Percentiles rank a stretch among this genome's conserved stretches.
These are phyloP conservation scores for Turnera subulata DNA, from an alignment of 345 rosid genomes.

Conservation along the genomic window DNA sequence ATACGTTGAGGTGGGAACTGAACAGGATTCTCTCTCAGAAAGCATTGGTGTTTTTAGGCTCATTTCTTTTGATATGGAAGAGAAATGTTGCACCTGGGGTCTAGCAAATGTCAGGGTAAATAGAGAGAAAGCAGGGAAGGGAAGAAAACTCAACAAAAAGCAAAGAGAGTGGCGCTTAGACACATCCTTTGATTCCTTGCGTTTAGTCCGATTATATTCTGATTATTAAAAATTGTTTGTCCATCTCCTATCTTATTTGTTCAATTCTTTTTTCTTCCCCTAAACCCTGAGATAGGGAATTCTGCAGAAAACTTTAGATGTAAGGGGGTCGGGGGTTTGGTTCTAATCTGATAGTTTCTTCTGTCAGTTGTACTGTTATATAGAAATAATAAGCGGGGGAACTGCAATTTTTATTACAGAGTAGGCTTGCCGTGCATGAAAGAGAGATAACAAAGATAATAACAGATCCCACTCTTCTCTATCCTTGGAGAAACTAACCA, in stretches of 20 bases:
- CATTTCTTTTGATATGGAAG: conserved; percentile 56
- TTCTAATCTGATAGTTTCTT: no score
- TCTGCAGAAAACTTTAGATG: no score
- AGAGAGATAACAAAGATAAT: no score
- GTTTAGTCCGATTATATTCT: conserved; percentile 57
- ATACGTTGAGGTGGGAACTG: conserved; percentile 33
- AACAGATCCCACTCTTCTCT: no score
- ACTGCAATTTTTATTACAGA: no score
- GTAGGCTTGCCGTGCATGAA: no score
- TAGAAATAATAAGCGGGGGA: no score
- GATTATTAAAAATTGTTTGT: conserved; percentile 26
- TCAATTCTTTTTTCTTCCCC: not conserved
- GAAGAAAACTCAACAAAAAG: conserved; percentile 85
- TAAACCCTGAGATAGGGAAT: no score
- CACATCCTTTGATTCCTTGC: conserved; percentile 57
- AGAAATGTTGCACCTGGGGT: conserved; percentile 69
- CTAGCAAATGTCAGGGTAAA: conserved; percentile 70
- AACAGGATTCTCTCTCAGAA: conserved; percentile 25
- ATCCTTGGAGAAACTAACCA: no score
- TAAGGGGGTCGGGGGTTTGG: no score
- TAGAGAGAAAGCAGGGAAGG: conserved; percentile 88
- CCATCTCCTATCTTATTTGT: not conserved
- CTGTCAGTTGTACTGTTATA: no score
- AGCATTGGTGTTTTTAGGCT: conserved; percentile 70
- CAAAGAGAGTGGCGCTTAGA: conserved; percentile 73